Evolutionary conservation across 2,329 filamentous ascomycete genomes (phyloP), one percentile per base, ranked within the genome.

Genomic region (Fusarium sp.): DNA sequence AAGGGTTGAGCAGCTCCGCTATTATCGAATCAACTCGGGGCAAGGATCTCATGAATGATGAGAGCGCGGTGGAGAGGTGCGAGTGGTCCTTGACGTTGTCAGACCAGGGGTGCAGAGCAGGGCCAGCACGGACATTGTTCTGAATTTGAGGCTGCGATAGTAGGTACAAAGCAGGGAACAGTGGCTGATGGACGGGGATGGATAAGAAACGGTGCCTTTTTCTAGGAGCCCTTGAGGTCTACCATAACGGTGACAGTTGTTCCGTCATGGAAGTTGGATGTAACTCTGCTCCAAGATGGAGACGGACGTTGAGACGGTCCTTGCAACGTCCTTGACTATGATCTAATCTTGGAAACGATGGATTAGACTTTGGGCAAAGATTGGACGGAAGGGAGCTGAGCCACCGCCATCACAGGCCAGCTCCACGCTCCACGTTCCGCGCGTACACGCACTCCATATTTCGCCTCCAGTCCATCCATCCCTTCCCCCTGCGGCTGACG

Each of bases 381-480:
- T 63, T 63, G 61, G 50, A 62, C 7, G 27, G n/a, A 42, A 29
- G 25, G 27, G 47, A 29, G 47, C 47, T 52, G 10, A 52, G 47
- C 47, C 47, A 52, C 47, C 47, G 27, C 25, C 47, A 29, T 52
- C 58, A 14, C 16, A 10, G 10, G 33, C 13, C 31, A 58, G n/a
- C 56, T 42, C 62, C 50, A 68, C 22, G 62, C 52, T 74, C 54
- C 54, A 66, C 40, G 14, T 33, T 66, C 73, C 69, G 60, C 69
- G 63, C 73, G 72, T 73, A 47, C 66, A 68, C 40, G 20, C 61
- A 42, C 56, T 60, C 72, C 69, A 68, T 75, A 75, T 25, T 68
- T 68, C 35, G 38, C 25, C 58, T 29, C 60, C 52, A 36, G 16
- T 36, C 33, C 14, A 36, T 36, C 33, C 35, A 45, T 63, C 47